Evolutionary conservation across 768 basidiomycete genomes (phyloP), one percentile per base, ranked within the genome.

Genomic region (Chlorophyllum brunneum): DNA sequence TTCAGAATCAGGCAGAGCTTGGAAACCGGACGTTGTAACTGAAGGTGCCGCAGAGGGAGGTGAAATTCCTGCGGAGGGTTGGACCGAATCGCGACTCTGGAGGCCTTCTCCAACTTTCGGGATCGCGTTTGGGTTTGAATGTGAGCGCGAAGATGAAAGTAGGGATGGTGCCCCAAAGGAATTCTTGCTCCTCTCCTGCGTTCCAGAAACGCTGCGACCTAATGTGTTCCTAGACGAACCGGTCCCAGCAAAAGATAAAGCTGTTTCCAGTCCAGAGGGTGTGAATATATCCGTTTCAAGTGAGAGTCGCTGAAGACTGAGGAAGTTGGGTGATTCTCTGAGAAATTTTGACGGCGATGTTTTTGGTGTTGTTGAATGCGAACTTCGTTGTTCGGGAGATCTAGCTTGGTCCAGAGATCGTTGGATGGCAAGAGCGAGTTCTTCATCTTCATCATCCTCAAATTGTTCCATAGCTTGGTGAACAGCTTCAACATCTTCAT

Each of bases 221-320:
- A 30, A 15, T 2, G 18, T 23, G 5, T 13, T 38, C 8, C 63
- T 65, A 22, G 66, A 64, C 11, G 73, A 71, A 4, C 75, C 74
- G 6, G 84, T 75, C 47, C 83, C 83, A 15, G 80, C 88, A 37
- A 89, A 81, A 8, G 85, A 76, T 24, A 89, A 65, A 1, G 78
- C 82, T 1, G 85, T 85, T 58, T 83, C 83, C n/a, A 88, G 67
- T 16, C 83, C 74, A 18, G 75, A 82, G 2, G 77, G 75, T 27
- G 75, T 67, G 20, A 75, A 26, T 26, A 51, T 52, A 20, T 63
- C 59, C 20, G 41, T 58, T 45, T 65, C 75, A 16, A 34, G 27
- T 10, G 43, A 46, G 9, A 26, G 43, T 16, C 36, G 43, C 2
- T 26, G 43, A 54, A 50, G 41, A 36, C 52, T 30, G 36, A 56